Conservation (phyloP, 2,329 filamentous ascomycete genomes). For the Helminthosporium solani region DNA sequence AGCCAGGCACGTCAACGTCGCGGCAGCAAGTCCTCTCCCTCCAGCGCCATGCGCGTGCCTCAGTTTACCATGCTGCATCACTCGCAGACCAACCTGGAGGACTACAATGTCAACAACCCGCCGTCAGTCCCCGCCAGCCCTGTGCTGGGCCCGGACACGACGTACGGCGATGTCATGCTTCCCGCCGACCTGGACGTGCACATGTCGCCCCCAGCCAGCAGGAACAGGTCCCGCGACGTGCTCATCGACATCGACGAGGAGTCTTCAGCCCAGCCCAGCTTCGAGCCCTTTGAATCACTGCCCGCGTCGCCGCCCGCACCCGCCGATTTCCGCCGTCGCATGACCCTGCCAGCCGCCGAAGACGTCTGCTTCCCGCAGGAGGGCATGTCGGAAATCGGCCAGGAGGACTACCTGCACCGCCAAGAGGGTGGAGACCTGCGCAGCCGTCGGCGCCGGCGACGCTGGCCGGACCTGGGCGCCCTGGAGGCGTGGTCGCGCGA, state of each 20-base stretch:
- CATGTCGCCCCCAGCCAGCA: constrained; percentile 19
- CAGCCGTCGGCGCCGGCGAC: constrained; percentile 52
- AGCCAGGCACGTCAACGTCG: constrained; percentile 33
- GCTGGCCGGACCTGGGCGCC: constrained; percentile 83
- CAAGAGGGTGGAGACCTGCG: constrained; percentile 48
- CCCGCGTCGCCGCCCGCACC: constrained; percentile 25
- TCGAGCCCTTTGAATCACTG: constrained; percentile 50
- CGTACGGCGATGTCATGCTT: constrained; percentile 66
- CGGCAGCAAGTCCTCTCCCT: constrained; percentile 35
- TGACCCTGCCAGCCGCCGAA: constrained; percentile 63
- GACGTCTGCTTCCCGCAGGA: constrained; percentile 92
- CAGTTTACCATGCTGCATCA: constrained; percentile 29
- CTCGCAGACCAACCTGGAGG: constrained; percentile 36
- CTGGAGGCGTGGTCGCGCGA: constrained; percentile 87
- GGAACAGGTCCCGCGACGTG: constrained; percentile 43
- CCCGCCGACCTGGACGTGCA: constrained; percentile 58
- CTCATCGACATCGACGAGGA: constrained; percentile 54
- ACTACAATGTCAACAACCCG: constrained; percentile 66
- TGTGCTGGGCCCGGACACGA: constrained; percentile 53
- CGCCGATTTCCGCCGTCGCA: constrained; percentile 35
- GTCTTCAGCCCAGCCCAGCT: constrained; percentile 29
- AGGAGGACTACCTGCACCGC: constrained; percentile 65
- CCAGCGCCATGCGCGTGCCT: constrained; percentile 31
- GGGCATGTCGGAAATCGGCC: constrained; percentile 74
- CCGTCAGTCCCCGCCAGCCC: constrained; percentile 63